Conservation (phyloP, 345 rosid species). For the Aegle marmelos region DNA sequence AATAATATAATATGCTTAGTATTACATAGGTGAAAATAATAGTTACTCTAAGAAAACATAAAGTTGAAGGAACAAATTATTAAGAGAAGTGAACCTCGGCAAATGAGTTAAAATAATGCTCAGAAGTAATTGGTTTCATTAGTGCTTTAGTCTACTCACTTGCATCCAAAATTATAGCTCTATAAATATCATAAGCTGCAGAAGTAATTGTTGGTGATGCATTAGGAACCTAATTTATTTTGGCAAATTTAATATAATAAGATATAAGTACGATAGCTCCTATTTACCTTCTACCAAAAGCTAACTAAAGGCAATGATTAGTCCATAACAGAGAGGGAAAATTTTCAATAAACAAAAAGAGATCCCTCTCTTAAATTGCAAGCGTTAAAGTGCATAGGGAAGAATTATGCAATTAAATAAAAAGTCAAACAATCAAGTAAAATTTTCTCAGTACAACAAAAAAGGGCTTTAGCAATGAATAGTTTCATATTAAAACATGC, state of each 20-base stretch:
- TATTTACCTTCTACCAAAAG: neutral
- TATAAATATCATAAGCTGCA: conserved; percentile 93
- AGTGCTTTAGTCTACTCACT: conserved; percentile 79
- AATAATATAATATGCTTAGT: no score
- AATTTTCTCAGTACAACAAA: no score
- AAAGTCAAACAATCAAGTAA: no score
- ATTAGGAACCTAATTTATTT: conserved; percentile 71
- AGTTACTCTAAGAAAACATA: neutral
- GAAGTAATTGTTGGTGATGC: conserved; percentile 91
- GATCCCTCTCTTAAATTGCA: no score
- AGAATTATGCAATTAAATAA: no score
- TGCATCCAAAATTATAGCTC: conserved; percentile 91
- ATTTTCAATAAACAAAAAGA: no score
- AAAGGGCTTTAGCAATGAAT: no score
- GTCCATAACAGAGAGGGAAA: no score
- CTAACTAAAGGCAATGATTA: neutral
- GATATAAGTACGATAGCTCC: conserved; percentile 6
- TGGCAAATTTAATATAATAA: conserved; percentile 3
- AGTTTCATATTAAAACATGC: no score
- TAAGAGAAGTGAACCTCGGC: conserved; percentile 50
- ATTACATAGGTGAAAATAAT: no score
- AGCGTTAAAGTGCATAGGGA: no score
- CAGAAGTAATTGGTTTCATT: conserved; percentile 85
- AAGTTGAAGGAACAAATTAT: neutral
- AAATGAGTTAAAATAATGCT: conserved; percentile 61